These are phyloP conservation scores for Venustampulla echinocandica DNA, from an alignment of 495 filamentous ascomycete genomes.

Conservation along the genomic window DNA sequence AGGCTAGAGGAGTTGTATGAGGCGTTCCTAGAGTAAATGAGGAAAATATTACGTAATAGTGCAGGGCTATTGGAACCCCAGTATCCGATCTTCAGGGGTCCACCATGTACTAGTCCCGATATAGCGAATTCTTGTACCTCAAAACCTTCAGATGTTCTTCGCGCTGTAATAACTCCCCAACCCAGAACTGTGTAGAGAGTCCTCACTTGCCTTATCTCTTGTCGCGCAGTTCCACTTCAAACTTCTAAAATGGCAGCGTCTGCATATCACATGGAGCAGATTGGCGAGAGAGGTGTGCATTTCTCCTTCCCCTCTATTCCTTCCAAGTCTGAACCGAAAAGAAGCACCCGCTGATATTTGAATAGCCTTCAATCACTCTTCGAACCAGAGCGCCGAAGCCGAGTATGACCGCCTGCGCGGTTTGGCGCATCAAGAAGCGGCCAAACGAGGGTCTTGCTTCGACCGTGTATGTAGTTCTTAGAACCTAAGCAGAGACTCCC, in stretches of 20 bases:
- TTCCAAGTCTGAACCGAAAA: not conserved
- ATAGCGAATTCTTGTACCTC: no score
- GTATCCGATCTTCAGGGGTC: no score
- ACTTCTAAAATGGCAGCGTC: not conserved
- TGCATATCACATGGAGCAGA: conserved; percentile 1
- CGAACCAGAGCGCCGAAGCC: conserved; percentile 57
- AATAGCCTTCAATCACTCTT: conserved; percentile 73
- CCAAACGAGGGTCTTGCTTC: conserved; percentile 67
- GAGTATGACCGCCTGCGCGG: conserved; percentile 90
- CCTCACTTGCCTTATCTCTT: no score
- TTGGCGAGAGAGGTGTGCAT: conserved; percentile 1
- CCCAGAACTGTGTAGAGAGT: no score
- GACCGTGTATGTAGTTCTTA: conserved; percentile 42
- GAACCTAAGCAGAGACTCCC: not conserved
- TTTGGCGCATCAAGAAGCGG: conserved; percentile 69
- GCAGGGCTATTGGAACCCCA: no score
- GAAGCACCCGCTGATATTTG: conserved; percentile 4
- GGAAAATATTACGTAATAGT: no score
- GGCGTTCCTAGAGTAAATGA: no score
- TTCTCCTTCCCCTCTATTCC: not conserved
- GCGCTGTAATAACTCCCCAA: no score
- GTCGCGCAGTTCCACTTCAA: no score
- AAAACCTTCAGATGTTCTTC: no score
- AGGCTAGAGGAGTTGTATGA: no score
- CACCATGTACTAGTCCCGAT: no score